These are phyloP conservation scores for Murraya paniculata DNA, from an alignment of 345 rosid species.

Conservation along the genomic window DNA sequence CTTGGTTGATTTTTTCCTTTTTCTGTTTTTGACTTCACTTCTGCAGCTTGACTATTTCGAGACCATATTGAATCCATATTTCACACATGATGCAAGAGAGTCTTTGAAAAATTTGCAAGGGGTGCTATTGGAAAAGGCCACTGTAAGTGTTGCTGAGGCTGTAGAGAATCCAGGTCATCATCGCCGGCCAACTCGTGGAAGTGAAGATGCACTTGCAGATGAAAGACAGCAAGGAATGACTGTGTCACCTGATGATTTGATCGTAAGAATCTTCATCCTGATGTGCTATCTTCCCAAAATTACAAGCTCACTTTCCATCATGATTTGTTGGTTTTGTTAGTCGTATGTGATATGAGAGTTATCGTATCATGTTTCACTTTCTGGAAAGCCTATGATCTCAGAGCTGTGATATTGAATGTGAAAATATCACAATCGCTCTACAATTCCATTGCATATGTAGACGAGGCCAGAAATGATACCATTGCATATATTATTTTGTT, in stretches of 20 bases:
- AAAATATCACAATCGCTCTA: too few relatives aligned
- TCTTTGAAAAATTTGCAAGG: constrained; percentile 86
- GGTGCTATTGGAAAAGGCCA: constrained; percentile 77
- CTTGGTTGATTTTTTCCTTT: constrained; percentile 10
- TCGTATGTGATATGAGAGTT: background rate
- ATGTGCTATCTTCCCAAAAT: background rate
- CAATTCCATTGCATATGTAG: background rate
- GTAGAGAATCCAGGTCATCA: constrained; percentile 67
- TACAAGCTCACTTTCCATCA: background rate
- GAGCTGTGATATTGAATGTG: background rate
- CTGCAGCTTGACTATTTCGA: constrained; percentile 97
- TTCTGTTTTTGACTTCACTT: constrained; percentile 16
- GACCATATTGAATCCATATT: constrained; percentile 73
- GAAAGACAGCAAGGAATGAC: constrained; percentile 71
- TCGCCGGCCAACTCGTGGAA: constrained; percentile 87
- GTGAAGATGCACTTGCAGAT: constrained; percentile 84
- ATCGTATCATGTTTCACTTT: background rate
- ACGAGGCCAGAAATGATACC: background rate
- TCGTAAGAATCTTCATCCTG: constrained; percentile 47
- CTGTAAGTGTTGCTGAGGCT: constrained; percentile 64
- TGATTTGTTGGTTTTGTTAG: background rate
- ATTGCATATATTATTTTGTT: too few relatives aligned
- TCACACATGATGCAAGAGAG: constrained; percentile 76
- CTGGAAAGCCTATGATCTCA: background rate
- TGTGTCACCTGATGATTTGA: constrained; percentile 91